phyloP scores from a whole-genome alignment of 352 stramenopile species.

The Vaucheria bursata region DNA sequence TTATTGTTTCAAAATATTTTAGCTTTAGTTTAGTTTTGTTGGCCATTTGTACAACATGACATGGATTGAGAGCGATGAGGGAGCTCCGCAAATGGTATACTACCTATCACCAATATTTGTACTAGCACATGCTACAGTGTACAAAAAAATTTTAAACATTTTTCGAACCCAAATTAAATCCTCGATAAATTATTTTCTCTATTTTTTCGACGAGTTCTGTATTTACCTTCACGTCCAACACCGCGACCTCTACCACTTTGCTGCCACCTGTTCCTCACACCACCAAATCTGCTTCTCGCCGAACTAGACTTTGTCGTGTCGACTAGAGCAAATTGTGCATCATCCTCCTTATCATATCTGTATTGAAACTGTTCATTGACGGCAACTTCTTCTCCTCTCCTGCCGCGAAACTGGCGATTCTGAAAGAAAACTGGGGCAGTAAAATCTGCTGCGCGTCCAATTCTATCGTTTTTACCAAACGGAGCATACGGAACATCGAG shows the following conservation, averaged over 20 bases:
- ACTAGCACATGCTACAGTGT: no score
- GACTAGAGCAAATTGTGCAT: constrained; percentile 72
- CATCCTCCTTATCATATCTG: constrained; percentile 74
- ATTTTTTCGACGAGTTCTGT: no score
- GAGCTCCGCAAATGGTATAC: no score
- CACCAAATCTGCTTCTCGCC: constrained; percentile 18
- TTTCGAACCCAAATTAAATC: no score
- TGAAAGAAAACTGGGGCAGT: constrained; percentile 43
- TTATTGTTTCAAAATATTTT: no score
- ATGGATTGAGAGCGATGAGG: no score
- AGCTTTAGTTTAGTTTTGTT: no score
- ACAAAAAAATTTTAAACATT: no score
- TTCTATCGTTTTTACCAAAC: constrained; percentile 76
- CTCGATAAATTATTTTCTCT: no score
- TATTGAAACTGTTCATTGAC: constrained; percentile 81
- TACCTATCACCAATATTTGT: no score
- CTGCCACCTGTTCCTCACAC: constrained; percentile 35
- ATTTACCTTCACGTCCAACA: not conserved
- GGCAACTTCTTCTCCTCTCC: constrained; percentile 39
- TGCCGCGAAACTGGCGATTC: constrained; percentile 34
- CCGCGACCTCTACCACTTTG: not conserved
- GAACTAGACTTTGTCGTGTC: constrained; percentile 67
- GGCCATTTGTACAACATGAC: no score
- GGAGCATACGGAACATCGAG: constrained; percentile 74
- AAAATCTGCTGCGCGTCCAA: constrained; percentile 76